Conservation (phyloP, 164 flowering plant genomes). For the Hamamelis virginiana region DNA sequence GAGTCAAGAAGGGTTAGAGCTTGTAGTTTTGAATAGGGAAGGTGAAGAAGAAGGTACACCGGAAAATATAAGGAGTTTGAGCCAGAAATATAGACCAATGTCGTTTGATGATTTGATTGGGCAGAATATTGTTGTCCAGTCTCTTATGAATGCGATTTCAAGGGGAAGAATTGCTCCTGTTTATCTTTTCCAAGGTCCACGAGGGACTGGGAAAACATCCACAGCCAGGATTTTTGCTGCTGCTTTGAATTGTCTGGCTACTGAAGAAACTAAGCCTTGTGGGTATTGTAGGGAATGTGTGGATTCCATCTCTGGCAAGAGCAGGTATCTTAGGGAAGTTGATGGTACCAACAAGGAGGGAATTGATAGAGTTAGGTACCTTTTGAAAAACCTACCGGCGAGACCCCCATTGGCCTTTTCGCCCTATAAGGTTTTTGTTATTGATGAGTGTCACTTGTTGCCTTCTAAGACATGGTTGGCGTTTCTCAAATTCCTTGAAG, state of each 20-base stretch:
- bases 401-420: slow-evolving; percentile 36
- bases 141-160: slow-evolving; percentile 64
- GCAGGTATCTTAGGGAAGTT: slow-evolving; percentile 56
- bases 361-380: slow-evolving; percentile 45
- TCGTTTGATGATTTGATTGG: slow-evolving; percentile 85
- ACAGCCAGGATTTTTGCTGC: slow-evolving; percentile 83
- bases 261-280: slow-evolving; percentile 76
- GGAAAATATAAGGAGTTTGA: slow-evolving; percentile 62
- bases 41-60: slow-evolving; percentile 48
- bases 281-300: slow-evolving; percentile 81
- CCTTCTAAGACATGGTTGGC: slow-evolving; percentile 78
- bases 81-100: slow-evolving; percentile 87
- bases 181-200: slow-evolving; percentile 96
- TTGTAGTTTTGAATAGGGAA: slow-evolving; percentile 48
- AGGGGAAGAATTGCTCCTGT: slow-evolving; percentile 80
- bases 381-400: slow-evolving; percentile 43
- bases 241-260: slow-evolving; percentile 77
- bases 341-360: slow-evolving; percentile 73
- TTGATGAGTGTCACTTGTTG: slow-evolving; percentile 91
- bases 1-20: slow-evolving; percentile 71
- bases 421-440: slow-evolving; percentile 61
- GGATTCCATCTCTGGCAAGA: slow-evolving; percentile 60
- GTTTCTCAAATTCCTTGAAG: slow-evolving; percentile 78
- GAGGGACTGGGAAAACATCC: slow-evolving; percentile 96
- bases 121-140: slow-evolving; percentile 83